phyloP scores from a whole-genome alignment of 108 stramenopile species.

The Stephanodiscus minutulus region DNA sequence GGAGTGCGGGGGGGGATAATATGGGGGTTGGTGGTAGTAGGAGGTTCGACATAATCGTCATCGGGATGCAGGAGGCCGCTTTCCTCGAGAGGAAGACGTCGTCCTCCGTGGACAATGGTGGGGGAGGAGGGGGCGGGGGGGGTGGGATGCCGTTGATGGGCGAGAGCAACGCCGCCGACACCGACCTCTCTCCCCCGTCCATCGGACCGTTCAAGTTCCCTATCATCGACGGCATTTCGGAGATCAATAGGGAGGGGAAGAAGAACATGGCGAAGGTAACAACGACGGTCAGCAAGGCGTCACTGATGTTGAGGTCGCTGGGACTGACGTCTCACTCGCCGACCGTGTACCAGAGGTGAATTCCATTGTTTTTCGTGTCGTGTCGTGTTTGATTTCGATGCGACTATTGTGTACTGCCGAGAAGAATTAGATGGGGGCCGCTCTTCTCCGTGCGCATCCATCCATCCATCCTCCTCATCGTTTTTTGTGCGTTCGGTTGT shows the following conservation, averaged over 20 bases:
- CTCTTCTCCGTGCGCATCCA: background rate
- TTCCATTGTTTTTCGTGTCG: background rate
- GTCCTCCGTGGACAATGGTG: constrained; percentile 3
- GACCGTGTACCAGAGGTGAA: background rate
- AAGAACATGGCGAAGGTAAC: background rate
- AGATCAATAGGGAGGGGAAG: constrained; percentile 1
- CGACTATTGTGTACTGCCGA: no score
- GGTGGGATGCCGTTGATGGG: no score
- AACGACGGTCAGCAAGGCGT: constrained; percentile 1
- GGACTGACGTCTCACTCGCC: background rate
- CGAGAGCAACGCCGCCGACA: background rate
- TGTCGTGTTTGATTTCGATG: background rate
- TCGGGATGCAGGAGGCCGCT: constrained; percentile 60
- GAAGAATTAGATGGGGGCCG: no score
- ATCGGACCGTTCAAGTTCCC: no score
- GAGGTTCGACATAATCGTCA: constrained; percentile 46
- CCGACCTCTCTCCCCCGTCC: background rate
- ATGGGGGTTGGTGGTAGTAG: background rate
- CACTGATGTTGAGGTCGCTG: constrained; percentile 15
- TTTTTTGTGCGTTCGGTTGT: background rate
- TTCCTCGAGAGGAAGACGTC: constrained; percentile 16
- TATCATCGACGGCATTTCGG: no score
- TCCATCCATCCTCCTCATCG: background rate
- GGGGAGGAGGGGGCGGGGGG: constrained; percentile 4
- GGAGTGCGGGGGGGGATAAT: background rate